Conservation (phyloP, 1,284 basidiomycete genomes). For the Trametes hirsuta region DNA sequence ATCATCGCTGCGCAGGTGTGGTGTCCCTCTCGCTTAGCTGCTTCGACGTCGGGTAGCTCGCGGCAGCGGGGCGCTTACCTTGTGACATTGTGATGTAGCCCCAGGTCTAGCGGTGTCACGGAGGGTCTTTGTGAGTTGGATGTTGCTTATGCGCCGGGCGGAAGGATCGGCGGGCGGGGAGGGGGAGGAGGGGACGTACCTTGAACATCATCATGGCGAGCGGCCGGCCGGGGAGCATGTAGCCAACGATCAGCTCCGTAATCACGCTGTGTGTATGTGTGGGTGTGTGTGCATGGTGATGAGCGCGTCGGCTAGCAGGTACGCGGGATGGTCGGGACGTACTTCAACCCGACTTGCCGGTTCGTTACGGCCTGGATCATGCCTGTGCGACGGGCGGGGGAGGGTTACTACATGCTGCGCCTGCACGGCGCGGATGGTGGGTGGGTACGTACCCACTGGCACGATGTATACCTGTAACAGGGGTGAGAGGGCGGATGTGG, state of each 20-base stretch:
- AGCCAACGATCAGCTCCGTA: constrained; percentile 53
- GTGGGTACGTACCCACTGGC: constrained; percentile 41
- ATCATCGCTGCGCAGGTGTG: constrained; percentile 21
- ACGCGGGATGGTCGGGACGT: not conserved
- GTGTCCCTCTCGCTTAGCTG: too few species aligned
- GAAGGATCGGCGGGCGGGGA: not conserved
- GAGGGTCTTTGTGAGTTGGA: not conserved
- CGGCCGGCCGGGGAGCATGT: constrained; percentile 49
- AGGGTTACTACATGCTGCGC: not conserved
- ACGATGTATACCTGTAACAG: constrained; percentile 43
- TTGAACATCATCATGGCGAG: constrained; percentile 52
- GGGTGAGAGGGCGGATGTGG: not conserved
- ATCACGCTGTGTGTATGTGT: constrained; percentile 40
- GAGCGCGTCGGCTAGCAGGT: not conserved
- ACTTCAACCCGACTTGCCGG: constrained; percentile 51
- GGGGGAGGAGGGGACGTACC: constrained; percentile 23
- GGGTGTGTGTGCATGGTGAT: not conserved
- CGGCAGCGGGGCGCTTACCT: constrained; percentile 29
- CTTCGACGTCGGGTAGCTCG: too few species aligned
- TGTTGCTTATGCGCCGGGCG: not conserved
- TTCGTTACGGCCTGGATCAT: constrained; percentile 60
- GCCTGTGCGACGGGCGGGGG: constrained; percentile 32
- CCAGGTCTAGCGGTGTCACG: constrained; percentile 41
- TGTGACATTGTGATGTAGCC: constrained; percentile 48
- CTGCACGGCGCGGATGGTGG: too few species aligned